Conservation (phyloP, 2,329 filamentous ascomycete genomes). For the Neonectria neomacrospora region DNA sequence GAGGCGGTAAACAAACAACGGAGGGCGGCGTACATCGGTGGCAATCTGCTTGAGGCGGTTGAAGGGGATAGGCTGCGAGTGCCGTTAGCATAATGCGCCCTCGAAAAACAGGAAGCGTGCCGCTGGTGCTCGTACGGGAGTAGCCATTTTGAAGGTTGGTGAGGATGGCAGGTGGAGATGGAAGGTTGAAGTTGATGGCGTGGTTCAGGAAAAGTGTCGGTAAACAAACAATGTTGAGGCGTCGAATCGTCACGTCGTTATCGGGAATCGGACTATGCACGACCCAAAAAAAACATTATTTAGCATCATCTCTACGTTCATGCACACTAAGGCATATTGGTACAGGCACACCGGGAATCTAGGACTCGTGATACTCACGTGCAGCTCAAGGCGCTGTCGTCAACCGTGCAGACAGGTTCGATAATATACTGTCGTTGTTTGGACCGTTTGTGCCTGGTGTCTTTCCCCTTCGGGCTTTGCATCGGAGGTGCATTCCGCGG, state of each 20-base stretch:
- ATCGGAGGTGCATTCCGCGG: conserved; percentile 22
- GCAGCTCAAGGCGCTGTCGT: conserved; percentile 24
- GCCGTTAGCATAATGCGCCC: conserved; percentile 35
- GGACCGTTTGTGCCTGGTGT: conserved; percentile 39
- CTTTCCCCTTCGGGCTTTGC: conserved; percentile 44
- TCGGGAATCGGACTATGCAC: conserved; percentile 34
- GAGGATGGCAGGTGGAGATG: conserved; percentile 36
- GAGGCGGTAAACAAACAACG: conserved; percentile 38
- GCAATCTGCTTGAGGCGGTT: conserved; percentile 87
- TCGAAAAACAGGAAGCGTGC: not conserved
- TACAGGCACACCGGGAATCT: conserved; percentile 2
- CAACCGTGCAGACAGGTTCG: conserved; percentile 21
- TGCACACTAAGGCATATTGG: conserved; percentile 20
- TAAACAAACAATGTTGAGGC: conserved; percentile 46
- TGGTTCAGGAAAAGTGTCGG: conserved; percentile 41
- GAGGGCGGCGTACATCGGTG: conserved; percentile 72
- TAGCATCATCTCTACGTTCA: conserved; percentile 32
- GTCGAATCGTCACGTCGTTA: conserved; percentile 42
- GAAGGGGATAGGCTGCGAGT: conserved; percentile 75
- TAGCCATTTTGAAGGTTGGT: conserved; percentile 49
- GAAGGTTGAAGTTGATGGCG: conserved; percentile 39
- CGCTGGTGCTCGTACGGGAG: conserved; percentile 47
- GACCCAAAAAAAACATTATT: conserved; percentile 31
- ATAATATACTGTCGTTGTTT: conserved; percentile 30
- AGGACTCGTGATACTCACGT: conserved; percentile 28